phyloP scores from a whole-genome alignment of 2,329 filamentous ascomycete genomes.

The Phoma sp. region DNA sequence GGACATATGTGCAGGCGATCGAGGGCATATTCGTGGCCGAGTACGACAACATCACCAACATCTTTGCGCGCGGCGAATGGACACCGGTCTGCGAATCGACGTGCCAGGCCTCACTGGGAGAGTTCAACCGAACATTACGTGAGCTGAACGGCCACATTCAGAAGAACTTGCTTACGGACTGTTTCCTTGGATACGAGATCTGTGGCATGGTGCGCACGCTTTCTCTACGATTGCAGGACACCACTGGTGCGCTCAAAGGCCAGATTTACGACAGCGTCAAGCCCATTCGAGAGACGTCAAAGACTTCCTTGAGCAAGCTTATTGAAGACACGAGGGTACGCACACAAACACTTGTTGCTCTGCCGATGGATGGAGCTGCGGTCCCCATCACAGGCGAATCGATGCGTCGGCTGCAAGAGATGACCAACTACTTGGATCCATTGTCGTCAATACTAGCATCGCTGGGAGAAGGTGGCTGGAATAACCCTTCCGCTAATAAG shows the following conservation, averaged over 20 bases:
- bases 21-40: conserved; percentile 88
- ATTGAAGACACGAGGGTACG: conserved; percentile 81
- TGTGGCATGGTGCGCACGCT: conserved; percentile 86
- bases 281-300: conserved; percentile 90
- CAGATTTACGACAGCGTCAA: conserved; percentile 84
- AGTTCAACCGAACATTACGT: conserved; percentile 83
- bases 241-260: conserved; percentile 84
- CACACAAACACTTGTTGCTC: conserved; percentile 66
- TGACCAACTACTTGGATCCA: conserved; percentile 85
- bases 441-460: conserved; percentile 91
- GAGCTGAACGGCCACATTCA: conserved; percentile 93
- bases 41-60: conserved; percentile 85
- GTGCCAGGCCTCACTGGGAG: conserved; percentile 76
- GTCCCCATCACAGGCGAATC: conserved; percentile 81
- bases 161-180: conserved; percentile 84
- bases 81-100: conserved; percentile 78
- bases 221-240: conserved; percentile 78
- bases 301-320: conserved; percentile 80
- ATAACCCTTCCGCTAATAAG: conserved; percentile 57
- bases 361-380: conserved; percentile 80
- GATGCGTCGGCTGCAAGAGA: conserved; percentile 83
- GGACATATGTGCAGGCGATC: conserved; percentile 84
- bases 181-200: conserved; percentile 93
- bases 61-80: conserved; percentile 89
- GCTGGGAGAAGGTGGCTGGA: conserved; percentile 91